Base-by-base conservation (phyloP, 768 basidiomycete species). In the Collybia sordida region DNA sequence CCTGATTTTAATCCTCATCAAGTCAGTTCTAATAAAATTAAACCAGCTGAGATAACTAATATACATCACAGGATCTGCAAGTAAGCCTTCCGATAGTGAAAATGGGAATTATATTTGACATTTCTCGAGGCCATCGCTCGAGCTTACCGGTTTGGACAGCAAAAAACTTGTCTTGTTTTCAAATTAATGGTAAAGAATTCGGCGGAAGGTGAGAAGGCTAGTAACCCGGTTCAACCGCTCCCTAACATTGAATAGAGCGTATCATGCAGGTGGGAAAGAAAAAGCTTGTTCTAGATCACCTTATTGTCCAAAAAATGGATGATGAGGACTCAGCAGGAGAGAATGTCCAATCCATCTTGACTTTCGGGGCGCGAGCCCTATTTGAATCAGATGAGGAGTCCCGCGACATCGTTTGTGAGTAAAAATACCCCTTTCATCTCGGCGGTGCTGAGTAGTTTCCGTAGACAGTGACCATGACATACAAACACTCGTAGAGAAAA, bases 1-100 rank as follows among this genome's bases (percentile, higher is more conserved):
- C 93, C 94, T 0, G 97, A 99, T 71, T 99, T 94, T 67, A 99
- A 99, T 61, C 96, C 96, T n/a, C 93, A 97, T 69, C 89, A 89
- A 77, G 88, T 87, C 41, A 22, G 78, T 65, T 14, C 34, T 42
- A n/a, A 3, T 8, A 34, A 24, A 43, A 31, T 24, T 35, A 22
- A 35, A 44, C 18, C 24, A 15, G 11, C 44, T 18, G 46, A 4
- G 23, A 18, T 24, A 14, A 35, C 37, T 17, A 19, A 14, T 35
- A 18, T 46, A 17, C 17, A 28, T 39, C 40, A 35, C 55, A 89
- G 87, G 93, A 95, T 70, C 74, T 95, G 43, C 93, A 96, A 81
- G 92, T 91, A 65, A 52, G 82, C 61, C n/a, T 6, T 6, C 24
- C 17, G 17, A 25, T 11, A 11, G 19, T 19, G 23, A 12, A 25